Percentiles rank a stretch among this genome's conserved stretches.
phyloP scores from a whole-genome alignment of 1,284 basidiomycete genomes.

The Cryptococcus sp. region DNA sequence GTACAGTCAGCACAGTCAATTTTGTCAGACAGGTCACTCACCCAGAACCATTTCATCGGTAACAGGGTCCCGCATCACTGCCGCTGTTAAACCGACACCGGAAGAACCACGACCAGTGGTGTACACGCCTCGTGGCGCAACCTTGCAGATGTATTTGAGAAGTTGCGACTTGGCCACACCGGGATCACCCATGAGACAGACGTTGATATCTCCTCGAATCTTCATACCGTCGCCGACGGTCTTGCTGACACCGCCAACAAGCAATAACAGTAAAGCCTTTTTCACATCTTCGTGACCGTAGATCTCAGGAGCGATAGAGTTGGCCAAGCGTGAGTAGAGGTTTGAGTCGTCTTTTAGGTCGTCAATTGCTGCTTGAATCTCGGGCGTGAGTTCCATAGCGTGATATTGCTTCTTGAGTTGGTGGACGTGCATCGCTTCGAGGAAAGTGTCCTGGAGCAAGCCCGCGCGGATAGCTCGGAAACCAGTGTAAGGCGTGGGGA shows the following conservation, averaged over 20 bases:
- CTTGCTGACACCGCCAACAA: conserved; percentile 96
- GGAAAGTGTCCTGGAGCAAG: conserved; percentile 93
- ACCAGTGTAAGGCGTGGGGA: conserved; percentile 86
- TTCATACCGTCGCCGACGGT: conserved; percentile 96
- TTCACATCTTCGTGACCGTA: conserved; percentile 98
- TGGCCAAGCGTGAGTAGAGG: conserved; percentile 68
- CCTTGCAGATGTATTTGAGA: conserved; percentile 97
- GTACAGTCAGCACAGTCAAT: conserved; percentile 8
- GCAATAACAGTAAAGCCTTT: conserved; percentile 88
- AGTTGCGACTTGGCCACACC: conserved; percentile 99
- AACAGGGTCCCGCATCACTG: conserved; percentile 98
- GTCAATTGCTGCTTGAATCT: conserved; percentile 71
- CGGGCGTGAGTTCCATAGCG: conserved; percentile 88
- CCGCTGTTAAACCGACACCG: conserved; percentile 96
- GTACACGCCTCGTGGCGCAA: conserved; percentile 96
- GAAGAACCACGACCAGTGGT: conserved; percentile 98
- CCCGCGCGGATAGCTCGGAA: conserved; percentile 90
- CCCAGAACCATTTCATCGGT: conserved; percentile 99
- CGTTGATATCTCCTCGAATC: conserved; percentile 95
- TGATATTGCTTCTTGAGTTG: conserved; percentile 98
- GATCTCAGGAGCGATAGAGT: conserved; percentile 91
- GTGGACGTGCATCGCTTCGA: conserved; percentile 86
- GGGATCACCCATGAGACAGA: conserved; percentile 99
- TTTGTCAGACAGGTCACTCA: conserved; percentile 53
- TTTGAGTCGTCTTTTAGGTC: conserved; percentile 72